Base-by-base conservation (phyloP, 371 early-diverging fungal species). In the Paraphysoderma sedebokerense region DNA sequence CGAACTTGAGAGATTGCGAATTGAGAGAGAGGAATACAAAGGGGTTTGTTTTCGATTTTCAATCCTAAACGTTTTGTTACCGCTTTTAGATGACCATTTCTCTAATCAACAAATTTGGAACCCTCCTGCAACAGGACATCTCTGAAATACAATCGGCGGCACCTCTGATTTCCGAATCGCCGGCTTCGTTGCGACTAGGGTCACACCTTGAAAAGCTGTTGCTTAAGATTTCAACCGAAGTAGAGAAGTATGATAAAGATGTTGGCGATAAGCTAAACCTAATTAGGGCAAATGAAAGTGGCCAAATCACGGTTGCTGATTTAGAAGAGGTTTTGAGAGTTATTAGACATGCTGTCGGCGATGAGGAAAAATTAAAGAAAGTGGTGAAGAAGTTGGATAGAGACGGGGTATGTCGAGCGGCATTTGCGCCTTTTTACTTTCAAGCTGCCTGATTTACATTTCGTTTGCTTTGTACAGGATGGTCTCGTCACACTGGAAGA, bases 201-300 rank as follows among this genome's bases (percentile, higher is more conserved):
- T 62, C 65, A 49, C 65, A 68, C 20, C 61, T 78, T 5, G 78
- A 78, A 44, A 76, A 76, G 63, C 73, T 78, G 74, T 59, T 78
- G 46, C 60, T 57, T 48, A 70, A 72, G 53, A 73, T 87, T 38
- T 82, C 82, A 52, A 65, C 67, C 45, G 85, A 87, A 56, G 49
- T 78, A 37, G 65, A 74, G 52, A 60, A 68, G 9, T 58, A 71
- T 41, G 79, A 78, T 41, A 51, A 52, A 46, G 27, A 52, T 15
- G 41, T 50, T 44, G 61, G 59, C 22, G 56, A 57, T 41, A 61
- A 54, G 49, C 52, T 68, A 27, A 61, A 59, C 37, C 51, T 54
- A 6, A 62, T 68, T 53, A 59, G 62, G 51, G 60, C 66, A 26
- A 68, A 61, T 47, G 66, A 68, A 47, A 52, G 57, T 12, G 81